phyloP scores from a whole-genome alignment of 208 protist genomes.

The Leptomonas seymouri region DNA sequence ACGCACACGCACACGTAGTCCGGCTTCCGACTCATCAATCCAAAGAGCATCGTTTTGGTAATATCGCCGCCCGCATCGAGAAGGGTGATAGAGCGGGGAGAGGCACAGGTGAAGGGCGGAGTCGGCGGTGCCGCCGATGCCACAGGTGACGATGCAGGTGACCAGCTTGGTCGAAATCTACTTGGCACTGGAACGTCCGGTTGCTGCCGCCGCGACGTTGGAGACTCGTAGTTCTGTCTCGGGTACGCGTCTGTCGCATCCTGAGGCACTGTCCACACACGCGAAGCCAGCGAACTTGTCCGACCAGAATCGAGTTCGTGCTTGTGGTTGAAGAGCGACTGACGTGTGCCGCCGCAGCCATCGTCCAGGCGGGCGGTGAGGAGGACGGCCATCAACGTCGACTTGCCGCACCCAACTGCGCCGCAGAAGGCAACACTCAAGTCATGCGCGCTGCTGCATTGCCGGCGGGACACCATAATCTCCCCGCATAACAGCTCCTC shows the following conservation, averaged over 20 bases:
- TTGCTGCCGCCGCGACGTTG: neutral
- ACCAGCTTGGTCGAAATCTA: constrained; percentile 5
- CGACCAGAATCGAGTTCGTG: constrained; percentile 95
- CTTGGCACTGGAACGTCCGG: neutral
- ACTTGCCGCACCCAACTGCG: constrained; percentile 83
- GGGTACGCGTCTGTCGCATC: neutral
- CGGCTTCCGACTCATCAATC: constrained; percentile 92
- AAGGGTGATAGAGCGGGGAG: constrained; percentile 46
- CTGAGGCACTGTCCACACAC: constrained; percentile 79
- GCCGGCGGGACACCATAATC: constrained; percentile 75
- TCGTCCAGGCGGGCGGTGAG: constrained; percentile 79
- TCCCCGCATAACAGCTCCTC: constrained; percentile 73
- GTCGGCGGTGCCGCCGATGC: constrained; percentile 9
- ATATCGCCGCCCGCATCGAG: constrained; percentile 85
- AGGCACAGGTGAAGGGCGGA: constrained; percentile 25
- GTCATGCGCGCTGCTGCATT: constrained; percentile 56
- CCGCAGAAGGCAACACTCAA: constrained; percentile 87
- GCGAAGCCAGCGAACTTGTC: constrained; percentile 93
- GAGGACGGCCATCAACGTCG: constrained; percentile 81
- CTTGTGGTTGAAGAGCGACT: constrained; percentile 94
- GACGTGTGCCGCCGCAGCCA: constrained; percentile 72
- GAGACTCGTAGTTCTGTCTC: neutral
- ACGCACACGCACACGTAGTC: constrained; percentile 91
- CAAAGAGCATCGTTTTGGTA: constrained; percentile 86
- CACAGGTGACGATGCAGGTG: constrained; percentile 4